Percentiles rank a stretch among this genome's conserved stretches.
phyloP scores from a whole-genome alignment of 2,329 filamentous ascomycete genomes.

The Arthrocladium fulminans region DNA sequence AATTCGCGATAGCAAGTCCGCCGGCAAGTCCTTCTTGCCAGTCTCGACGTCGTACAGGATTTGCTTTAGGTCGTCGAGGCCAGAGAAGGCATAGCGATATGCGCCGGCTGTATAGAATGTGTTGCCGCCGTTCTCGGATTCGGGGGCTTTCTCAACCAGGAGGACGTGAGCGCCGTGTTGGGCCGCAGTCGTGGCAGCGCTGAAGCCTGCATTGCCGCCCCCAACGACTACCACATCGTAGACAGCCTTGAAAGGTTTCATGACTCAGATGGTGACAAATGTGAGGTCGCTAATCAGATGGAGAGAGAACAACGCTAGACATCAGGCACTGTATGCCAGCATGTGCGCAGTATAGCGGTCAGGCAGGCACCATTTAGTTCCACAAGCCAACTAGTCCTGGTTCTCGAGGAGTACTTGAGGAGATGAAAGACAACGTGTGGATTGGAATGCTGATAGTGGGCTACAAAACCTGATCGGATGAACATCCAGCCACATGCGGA shows the following conservation, averaged over 20 bases:
- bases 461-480: too few relatives aligned
- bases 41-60: conserved; percentile 51
- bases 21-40: conserved; percentile 25
- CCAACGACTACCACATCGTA: conserved; percentile 46
- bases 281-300: background rate
- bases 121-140: conserved; percentile 54
- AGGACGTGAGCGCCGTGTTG: conserved; percentile 37
- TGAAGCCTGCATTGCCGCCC: conserved; percentile 57
- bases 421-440: too few relatives aligned
- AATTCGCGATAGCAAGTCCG: conserved; percentile 36
- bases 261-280: background rate
- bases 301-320: background rate
- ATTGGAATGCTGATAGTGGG: too few relatives aligned
- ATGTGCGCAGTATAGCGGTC: too few relatives aligned
- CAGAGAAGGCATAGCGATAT: conserved; percentile 49
- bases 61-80: conserved; percentile 49
- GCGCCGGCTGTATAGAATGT: conserved; percentile 58
- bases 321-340: background rate
- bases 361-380: too few relatives aligned
- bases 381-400: background rate
- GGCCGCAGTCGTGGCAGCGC: conserved; percentile 49
- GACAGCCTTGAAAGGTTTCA: background rate
- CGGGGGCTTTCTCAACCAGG: conserved; percentile 52
- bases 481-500: too few relatives aligned
- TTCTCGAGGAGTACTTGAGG: too few relatives aligned